phyloP scores from a whole-genome alignment of 78 protist species.

The Pigoraptor vietnamica region DNA sequence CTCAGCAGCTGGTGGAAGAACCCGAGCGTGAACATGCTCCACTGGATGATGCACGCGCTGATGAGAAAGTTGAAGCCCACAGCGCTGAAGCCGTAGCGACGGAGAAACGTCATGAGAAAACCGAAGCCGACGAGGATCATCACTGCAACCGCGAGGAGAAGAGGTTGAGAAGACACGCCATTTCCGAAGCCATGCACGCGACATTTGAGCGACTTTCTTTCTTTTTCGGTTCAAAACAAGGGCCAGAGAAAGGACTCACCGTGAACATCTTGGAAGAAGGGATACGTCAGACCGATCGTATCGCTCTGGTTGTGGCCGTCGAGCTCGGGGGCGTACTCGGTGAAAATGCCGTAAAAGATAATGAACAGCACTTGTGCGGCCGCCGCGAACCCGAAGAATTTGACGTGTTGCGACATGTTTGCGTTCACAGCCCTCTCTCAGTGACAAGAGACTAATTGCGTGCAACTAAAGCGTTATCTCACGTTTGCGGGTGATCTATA shows the following conservation, averaged over 20 bases:
- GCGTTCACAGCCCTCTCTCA: background rate
- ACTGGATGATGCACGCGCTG: constrained; percentile 1
- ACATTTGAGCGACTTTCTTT: too few species aligned
- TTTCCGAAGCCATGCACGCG: too few species aligned
- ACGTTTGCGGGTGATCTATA: too few species aligned
- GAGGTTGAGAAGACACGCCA: too few species aligned
- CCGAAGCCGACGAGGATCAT: constrained; percentile 95
- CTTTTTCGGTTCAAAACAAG: too few species aligned
- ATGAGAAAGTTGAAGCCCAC: constrained; percentile 68
- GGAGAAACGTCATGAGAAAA: constrained; percentile 81
- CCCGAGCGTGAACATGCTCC: background rate
- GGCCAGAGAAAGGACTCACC: background rate
- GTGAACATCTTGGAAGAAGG: background rate
- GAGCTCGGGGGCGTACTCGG: background rate
- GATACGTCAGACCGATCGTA: background rate
- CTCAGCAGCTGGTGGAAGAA: background rate
- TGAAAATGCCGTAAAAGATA: background rate
- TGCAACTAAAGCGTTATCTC: too few species aligned
- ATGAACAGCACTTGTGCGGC: background rate
- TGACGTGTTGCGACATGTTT: background rate
- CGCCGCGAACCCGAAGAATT: background rate
- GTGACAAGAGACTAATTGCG: too few species aligned
- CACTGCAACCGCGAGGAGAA: constrained; percentile 16
- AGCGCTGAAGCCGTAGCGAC: constrained; percentile 49
- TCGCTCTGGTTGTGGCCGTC: background rate